These are phyloP conservation scores for Orbilia brochopaga DNA, from an alignment of 2,329 filamentous ascomycete genomes.

Conservation along the genomic window DNA sequence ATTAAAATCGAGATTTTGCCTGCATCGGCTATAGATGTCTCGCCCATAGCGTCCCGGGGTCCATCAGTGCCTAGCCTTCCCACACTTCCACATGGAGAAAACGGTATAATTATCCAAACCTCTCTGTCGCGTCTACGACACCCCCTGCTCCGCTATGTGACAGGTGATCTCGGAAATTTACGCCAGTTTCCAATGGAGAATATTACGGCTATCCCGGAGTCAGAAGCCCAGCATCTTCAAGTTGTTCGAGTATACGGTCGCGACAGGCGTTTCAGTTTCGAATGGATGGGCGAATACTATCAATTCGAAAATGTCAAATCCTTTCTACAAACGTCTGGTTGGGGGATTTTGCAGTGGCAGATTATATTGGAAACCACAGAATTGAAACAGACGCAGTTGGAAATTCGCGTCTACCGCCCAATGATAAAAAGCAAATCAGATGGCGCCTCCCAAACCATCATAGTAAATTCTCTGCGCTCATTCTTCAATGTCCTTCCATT, in stretches of 20 bases:
- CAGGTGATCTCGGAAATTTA: conserved; percentile 60
- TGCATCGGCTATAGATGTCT: conserved; percentile 34
- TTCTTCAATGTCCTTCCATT: conserved; percentile 13
- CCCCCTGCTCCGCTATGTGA: conserved; percentile 60
- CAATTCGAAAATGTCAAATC: conserved; percentile 57
- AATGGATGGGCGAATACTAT: conserved; percentile 59
- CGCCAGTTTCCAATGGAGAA: conserved; percentile 56
- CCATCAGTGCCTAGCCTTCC: conserved; percentile 15
- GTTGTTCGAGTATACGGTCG: conserved; percentile 59
- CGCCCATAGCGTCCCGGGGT: too few relatives aligned
- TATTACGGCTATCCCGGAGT: neutral
- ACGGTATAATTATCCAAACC: conserved; percentile 59
- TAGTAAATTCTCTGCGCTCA: neutral
- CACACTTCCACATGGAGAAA: conserved; percentile 56
- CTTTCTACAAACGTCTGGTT: conserved; percentile 53
- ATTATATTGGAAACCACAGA: conserved; percentile 56
- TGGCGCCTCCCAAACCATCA: neutral
- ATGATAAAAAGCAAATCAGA: neutral
- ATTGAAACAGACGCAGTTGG: conserved; percentile 9
- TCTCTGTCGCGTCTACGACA: conserved; percentile 60
- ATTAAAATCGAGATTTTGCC: conserved; percentile 58
- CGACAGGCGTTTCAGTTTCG: conserved; percentile 59
- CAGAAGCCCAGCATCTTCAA: conserved; percentile 55
- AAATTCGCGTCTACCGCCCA: conserved; percentile 23
- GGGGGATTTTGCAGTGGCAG: conserved; percentile 60